Percentiles rank a stretch among this genome's conserved stretches.
Evolutionary conservation across 805 yeast species (phyloP).

Genomic region (Saturnispora saitoi): DNA sequence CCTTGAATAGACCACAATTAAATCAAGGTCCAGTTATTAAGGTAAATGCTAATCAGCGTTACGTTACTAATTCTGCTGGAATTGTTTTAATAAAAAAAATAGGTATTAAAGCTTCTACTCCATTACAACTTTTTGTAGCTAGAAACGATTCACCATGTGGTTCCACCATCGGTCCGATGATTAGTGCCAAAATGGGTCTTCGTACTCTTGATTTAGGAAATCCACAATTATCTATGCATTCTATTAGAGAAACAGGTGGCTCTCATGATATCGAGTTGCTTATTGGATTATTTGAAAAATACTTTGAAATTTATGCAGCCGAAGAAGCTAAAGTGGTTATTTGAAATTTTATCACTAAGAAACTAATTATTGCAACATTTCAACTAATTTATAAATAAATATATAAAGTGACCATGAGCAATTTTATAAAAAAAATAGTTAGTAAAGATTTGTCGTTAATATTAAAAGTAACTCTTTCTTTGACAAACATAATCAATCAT

Average conservation of each 20-base stretch:
- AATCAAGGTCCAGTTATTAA: constrained; percentile 91
- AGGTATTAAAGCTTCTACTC: constrained; percentile 63
- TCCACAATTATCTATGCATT: constrained; percentile 90
- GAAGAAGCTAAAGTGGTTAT: constrained; percentile 38
- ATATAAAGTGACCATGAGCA: too few relatives aligned
- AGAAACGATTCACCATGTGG: constrained; percentile 93
- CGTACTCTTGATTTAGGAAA: constrained; percentile 86
- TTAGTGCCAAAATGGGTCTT: constrained; percentile 79
- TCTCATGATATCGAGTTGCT: constrained; percentile 60
- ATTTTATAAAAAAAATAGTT: too few relatives aligned
- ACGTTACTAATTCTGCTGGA: constrained; percentile 90
- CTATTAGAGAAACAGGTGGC: constrained; percentile 88
- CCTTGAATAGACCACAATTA: constrained; percentile 67
- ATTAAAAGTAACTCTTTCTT: not conserved
- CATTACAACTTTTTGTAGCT: constrained; percentile 87
- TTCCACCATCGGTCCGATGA: constrained; percentile 90
- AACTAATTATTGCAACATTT: too few relatives aligned
- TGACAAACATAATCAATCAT: not conserved
- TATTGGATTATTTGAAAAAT: constrained; percentile 52
- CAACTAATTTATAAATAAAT: too few relatives aligned
- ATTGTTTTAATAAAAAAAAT: constrained; percentile 65
- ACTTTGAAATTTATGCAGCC: constrained; percentile 38
- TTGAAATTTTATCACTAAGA: constrained; percentile 14
- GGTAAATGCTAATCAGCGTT: constrained; percentile 90
- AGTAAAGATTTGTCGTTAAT: too few relatives aligned